phyloP scores from a whole-genome alignment of 768 basidiomycete species.

The Dentipellis fragilis region DNA sequence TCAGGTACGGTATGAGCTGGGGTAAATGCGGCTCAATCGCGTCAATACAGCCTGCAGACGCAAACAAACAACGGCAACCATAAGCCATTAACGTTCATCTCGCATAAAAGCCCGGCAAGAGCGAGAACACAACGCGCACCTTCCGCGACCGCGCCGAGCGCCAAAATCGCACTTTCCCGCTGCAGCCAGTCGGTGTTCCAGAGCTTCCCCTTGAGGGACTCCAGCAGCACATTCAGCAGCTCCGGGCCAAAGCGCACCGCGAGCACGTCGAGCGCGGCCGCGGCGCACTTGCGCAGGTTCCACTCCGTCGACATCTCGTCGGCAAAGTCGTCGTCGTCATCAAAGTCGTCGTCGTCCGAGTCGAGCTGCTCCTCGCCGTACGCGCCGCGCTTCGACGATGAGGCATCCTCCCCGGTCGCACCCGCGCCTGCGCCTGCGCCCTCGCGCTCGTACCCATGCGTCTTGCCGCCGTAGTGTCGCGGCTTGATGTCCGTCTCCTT shows the following conservation, averaged over 20 bases:
- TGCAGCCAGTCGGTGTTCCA: conserved; percentile 92
- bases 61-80: conserved; percentile 1
- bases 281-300: conserved; percentile 97
- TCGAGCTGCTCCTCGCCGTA: conserved; percentile 79
- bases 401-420: conserved; percentile 13
- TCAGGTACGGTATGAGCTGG: conserved; percentile 87
- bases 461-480: conserved; percentile 78
- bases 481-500: conserved; percentile 96
- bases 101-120: neutral
- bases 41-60: conserved; percentile 78
- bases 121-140: conserved; percentile 47
- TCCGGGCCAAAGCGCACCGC: conserved; percentile 90
- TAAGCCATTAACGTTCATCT: neutral
- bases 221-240: conserved; percentile 78
- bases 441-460: conserved; percentile 76
- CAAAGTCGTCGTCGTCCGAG: conserved; percentile 75
- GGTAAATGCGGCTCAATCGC: conserved; percentile 90
- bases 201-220: conserved; percentile 85
- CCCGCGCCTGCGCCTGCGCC: conserved; percentile 18
- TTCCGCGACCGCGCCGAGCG: conserved; percentile 97
- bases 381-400: conserved; percentile 33
- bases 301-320: conserved; percentile 97
- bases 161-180: conserved; percentile 90
- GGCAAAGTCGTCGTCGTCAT: conserved; percentile 84
- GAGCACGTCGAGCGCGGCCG: conserved; percentile 93